Percentiles rank a stretch among this genome's conserved stretches.
Evolutionary conservation across 768 basidiomycete genomes (phyloP).

Genomic region (Lenzites betulinus): DNA sequence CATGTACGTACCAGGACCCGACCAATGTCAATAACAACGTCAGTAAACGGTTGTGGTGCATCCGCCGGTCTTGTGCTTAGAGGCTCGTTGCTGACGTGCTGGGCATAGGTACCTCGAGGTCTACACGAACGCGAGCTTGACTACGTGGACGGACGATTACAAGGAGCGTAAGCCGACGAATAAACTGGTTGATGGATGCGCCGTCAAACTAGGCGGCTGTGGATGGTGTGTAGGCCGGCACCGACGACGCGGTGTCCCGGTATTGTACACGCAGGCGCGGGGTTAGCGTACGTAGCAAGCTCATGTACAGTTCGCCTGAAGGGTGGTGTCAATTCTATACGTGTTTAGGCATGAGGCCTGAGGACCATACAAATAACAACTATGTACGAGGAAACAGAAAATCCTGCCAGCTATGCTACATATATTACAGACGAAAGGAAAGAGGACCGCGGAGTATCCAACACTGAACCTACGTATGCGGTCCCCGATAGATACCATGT

Average conservation of each 20-base stretch:
- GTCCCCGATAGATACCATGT: neutral
- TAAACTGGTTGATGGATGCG: slow-evolving; percentile 45
- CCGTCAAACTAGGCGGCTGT: neutral
- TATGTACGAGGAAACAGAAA: neutral
- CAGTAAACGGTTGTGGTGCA: no score
- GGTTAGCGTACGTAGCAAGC: no score
- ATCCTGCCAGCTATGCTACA: slow-evolving; percentile 16
- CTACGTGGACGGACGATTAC: slow-evolving; percentile 49
- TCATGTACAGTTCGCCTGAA: neutral
- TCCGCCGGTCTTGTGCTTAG: neutral
- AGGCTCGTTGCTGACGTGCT: neutral
- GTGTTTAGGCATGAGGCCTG: slow-evolving; percentile 3
- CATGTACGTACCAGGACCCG: slow-evolving; percentile 69
- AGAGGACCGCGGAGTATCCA: neutral
- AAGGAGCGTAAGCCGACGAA: slow-evolving; percentile 53
- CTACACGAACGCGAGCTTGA: slow-evolving; percentile 66
- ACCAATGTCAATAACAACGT: neutral
- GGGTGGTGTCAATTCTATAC: slow-evolving; percentile 2
- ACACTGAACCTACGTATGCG: neutral
- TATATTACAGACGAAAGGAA: slow-evolving; percentile 13
- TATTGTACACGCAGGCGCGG: no score
- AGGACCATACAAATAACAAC: neutral
- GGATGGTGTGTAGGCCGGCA: no score
- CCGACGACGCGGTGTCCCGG: no score
- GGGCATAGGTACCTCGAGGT: slow-evolving; percentile 72